Evolutionary conservation across 2,329 filamentous ascomycete genomes (phyloP).

Genomic region (Arthroderma sp.): DNA sequence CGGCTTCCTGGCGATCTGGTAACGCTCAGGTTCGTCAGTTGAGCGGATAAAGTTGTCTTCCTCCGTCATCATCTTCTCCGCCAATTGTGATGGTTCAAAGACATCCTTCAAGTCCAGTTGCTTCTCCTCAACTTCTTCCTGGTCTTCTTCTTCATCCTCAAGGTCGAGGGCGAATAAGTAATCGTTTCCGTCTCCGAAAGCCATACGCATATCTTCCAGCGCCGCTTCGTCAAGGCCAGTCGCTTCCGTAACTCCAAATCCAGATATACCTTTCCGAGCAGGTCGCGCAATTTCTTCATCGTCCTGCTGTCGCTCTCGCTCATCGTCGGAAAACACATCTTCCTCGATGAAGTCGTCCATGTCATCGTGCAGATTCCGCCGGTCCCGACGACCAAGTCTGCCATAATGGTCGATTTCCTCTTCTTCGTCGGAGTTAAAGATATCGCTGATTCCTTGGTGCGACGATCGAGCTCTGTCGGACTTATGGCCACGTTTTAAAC

Average conservation of each 20-base stretch:
- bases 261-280: conserved; percentile 53
- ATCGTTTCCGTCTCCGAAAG: conserved; percentile 90
- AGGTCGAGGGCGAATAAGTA: conserved; percentile 88
- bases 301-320: conserved; percentile 60
- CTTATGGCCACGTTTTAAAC: conserved; percentile 81
- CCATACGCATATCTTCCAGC: conserved; percentile 88
- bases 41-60: conserved; percentile 85
- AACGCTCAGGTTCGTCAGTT: conserved; percentile 82
- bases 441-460: conserved; percentile 68
- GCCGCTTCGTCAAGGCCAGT: conserved; percentile 82
- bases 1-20: conserved; percentile 78
- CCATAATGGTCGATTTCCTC: conserved; percentile 45
- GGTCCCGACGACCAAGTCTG: conserved; percentile 29
- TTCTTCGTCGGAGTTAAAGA: conserved; percentile 92
- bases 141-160: conserved; percentile 71
- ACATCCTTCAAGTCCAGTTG: conserved; percentile 91
- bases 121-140: conserved; percentile 64
- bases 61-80: conserved; percentile 88
- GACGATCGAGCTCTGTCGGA: conserved; percentile 48
- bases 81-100: conserved; percentile 89
- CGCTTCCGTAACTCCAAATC: conserved; percentile 59
- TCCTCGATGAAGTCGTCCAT: conserved; percentile 96
- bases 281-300: conserved; percentile 81
- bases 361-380: conserved; percentile 57
- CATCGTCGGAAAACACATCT: conserved; percentile 80